Base-by-base conservation (phyloP, 148 eudicot species). In the Suaeda aralocaspica region DNA sequence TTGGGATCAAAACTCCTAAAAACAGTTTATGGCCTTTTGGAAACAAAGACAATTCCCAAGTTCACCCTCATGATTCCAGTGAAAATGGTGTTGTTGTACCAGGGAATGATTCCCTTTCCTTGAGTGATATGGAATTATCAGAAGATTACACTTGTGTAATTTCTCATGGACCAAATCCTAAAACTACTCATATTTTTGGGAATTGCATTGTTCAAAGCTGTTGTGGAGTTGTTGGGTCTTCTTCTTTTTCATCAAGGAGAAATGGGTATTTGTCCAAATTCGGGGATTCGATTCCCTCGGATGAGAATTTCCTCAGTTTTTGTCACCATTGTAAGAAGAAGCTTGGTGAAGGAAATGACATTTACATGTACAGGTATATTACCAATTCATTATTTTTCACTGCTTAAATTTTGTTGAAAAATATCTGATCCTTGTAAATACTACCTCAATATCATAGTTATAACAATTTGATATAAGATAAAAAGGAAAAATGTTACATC, bases 111-210 rank as follows among this genome's bases (percentile, higher is more conserved):
- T 69, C 42, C 21, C 64, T 88, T 19, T 86, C 92, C 33, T 56
- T 81, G 57, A 73, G 72, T 14, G 98, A 94, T 16, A 94, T 94
- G 81, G 96, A 91, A 75, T 80, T 82, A 24, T 91, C 91, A 18
- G 98, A 94, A 83, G 98, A 94, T 60, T 94, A 94, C 29, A 94
- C 98, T 42, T 84, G 98, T 66, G 97, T 94, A 30, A 94, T 91
- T 59, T 78, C 89, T 67, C 97, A 86, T 76, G 98, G 98, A 3
- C 98, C 97, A 15, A 94, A 91, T 67, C 97, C 98, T 9, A 91
- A 73, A 70, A 91, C 91, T 1, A 91, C 91, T 12, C 97, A 85
- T 33, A 94, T 94, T 19, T 94, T 74, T 75, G 92, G 88, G 66
- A 82, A 94, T 70, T 89, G 85, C 68, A 76, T 94, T 77, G 85